phyloP scores from a whole-genome alignment of 257 asterid species.

The Solanum peruvianum region DNA sequence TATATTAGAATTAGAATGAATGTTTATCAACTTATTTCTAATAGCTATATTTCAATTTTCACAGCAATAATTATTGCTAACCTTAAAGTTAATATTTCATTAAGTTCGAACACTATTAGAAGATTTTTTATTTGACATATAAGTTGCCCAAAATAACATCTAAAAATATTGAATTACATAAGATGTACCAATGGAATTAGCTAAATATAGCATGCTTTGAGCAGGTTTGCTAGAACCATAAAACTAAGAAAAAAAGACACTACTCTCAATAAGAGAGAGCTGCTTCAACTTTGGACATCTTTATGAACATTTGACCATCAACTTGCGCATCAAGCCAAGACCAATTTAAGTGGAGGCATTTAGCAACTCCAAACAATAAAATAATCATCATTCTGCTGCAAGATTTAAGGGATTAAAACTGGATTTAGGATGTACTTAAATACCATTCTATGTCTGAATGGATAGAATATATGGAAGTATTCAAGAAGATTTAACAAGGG shows the following conservation, averaged over 20 bases:
- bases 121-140: background rate
- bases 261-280: background rate
- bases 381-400: background rate
- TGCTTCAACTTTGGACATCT: background rate
- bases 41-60: background rate
- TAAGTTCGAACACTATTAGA: background rate
- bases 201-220: background rate
- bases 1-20: background rate
- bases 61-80: background rate
- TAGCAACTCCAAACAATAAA: background rate
- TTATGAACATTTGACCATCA: background rate
- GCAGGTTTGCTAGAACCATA: background rate
- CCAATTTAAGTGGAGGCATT: background rate
- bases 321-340: background rate
- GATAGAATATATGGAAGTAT: background rate
- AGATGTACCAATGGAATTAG: background rate
- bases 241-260: background rate
- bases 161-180: background rate
- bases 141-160: background rate
- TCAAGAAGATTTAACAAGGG: background rate
- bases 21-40: background rate
- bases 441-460: background rate
- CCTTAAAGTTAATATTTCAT: background rate
- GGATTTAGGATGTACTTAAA: background rate
- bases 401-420: background rate